These are phyloP conservation scores for Fusarium mundagurra DNA, from an alignment of 2,329 filamentous ascomycete species.

Conservation along the genomic window DNA sequence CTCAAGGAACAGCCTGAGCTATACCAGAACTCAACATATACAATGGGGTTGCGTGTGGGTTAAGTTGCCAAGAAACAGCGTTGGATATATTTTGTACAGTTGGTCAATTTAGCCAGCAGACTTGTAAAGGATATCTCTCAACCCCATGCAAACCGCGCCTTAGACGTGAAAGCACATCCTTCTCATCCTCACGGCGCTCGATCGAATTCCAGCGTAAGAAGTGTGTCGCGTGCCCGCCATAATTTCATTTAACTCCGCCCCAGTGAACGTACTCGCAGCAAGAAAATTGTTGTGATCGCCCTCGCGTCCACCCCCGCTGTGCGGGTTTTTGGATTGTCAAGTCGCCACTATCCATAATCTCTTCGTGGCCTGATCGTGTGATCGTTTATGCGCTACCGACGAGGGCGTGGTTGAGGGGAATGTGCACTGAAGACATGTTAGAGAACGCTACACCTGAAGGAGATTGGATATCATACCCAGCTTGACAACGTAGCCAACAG, in stretches of 20 bases:
- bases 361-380: conserved; percentile 43
- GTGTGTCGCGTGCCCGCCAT: conserved; percentile 40
- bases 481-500: conserved; percentile 76
- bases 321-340: conserved; percentile 26
- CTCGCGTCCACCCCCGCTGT: conserved; percentile 13
- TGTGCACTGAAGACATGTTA: conserved; percentile 64
- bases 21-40: conserved; percentile 37
- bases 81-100: conserved; percentile 43
- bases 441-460: not conserved
- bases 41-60: conserved; percentile 26
- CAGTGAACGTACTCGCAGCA: conserved; percentile 39
- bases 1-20: conserved; percentile 54
- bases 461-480: conserved; percentile 61
- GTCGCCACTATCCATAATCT: conserved; percentile 30
- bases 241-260: conserved; percentile 42
- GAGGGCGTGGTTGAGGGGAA: conserved; percentile 76
- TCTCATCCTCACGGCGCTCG: conserved; percentile 24
- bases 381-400: conserved; percentile 69
- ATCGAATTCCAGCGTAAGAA: conserved; percentile 37
- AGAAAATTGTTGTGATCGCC: conserved; percentile 37
- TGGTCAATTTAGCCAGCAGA: conserved; percentile 23
- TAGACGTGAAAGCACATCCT: conserved; percentile 23
- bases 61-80: conserved; percentile 26
- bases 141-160: conserved; percentile 3
- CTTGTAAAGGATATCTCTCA: conserved; percentile 11